Base-by-base conservation (phyloP, 2,329 filamentous ascomycete genomes). In the Claviceps arundinis region DNA sequence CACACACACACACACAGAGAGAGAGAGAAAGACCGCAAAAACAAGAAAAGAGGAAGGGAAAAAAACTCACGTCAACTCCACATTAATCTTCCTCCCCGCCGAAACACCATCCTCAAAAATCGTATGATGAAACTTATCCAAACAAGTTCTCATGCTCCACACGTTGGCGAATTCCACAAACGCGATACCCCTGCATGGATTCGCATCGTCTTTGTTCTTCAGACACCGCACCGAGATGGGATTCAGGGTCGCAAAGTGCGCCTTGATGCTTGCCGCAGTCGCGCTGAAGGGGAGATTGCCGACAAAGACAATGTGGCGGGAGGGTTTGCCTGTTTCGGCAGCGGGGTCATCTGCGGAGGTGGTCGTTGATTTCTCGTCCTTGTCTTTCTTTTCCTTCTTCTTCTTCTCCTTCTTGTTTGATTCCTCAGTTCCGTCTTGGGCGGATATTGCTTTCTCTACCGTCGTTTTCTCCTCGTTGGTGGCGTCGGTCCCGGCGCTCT, bases 281-380 rank as follows among this genome's bases (percentile, higher is more conserved):
- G 89, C 87, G 55, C 77, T 82, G 77, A 81, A 96, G 48, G 91
- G 91, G 5, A 97, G 84, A 71, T 96, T 96, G 65, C 91, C 88
- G 19, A 61, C 57, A 37, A 64, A 64, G 58, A 62, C 60, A 54
- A 67, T 70, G 60, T 61, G 58, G 38, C 63, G 64, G 51, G 63
- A 61, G 47, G 55, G 53, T 48, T 65, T 62, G 46, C 56, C 37
- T 37, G 52, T 57, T 55, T 54, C 56, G 52, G 46, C 51, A 56
- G 37, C 8, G 47, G 50, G 14, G 34, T 37, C 37, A 56, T 44
- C 19, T 11, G 38, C 54, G 37, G 54, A 46, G 13, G 56, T 53
- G 37, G 26, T 42, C 41, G 5, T 30, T 34, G 6, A 5, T 24
- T 45, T 34, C 13, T 13, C 11, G 2, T 38, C 11, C 34, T 38